Evolutionary conservation across 352 stramenopile species (phyloP).

Genomic region (Pythium oligandrum): DNA sequence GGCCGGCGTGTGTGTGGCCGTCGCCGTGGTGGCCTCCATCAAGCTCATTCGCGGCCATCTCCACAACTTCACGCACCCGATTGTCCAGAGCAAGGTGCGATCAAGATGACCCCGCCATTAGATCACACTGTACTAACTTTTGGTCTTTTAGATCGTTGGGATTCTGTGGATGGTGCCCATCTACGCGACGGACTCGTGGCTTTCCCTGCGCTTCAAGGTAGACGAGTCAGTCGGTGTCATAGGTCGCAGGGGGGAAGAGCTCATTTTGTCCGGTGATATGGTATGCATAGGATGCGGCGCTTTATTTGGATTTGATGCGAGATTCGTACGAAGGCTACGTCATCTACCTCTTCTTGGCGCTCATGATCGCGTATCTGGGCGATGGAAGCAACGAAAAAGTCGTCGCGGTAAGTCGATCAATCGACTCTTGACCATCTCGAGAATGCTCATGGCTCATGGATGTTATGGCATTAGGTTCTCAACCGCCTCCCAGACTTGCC

Average conservation of each 20-base stretch:
- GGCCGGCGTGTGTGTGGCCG: constrained; percentile 89
- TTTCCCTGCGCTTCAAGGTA: constrained; percentile 95
- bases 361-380: constrained; percentile 95
- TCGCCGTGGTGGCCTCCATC: constrained; percentile 84
- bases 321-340: constrained; percentile 99
- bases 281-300: constrained; percentile 42
- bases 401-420: constrained; percentile 21
- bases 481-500: constrained; percentile 51
- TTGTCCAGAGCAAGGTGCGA: constrained; percentile 92
- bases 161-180: constrained; percentile 99
- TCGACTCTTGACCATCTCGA: constrained; percentile 10
- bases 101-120: no score
- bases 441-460: background rate
- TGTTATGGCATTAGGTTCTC: constrained; percentile 25
- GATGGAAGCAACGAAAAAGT: constrained; percentile 88
- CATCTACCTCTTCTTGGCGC: constrained; percentile 96
- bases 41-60: constrained; percentile 91
- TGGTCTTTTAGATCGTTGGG: constrained; percentile 82
- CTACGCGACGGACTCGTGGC: constrained; percentile 96
- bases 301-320: constrained; percentile 92
- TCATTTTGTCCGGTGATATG: background rate
- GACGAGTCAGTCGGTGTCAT: constrained; percentile 1
- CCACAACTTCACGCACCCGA: constrained; percentile 89
- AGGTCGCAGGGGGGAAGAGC: background rate
- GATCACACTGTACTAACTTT: no score